phyloP scores from a whole-genome alignment of 345 rosid genomes.

The Citrus sinensis region DVS_A1.0 CM039167.1:6847001-6847500 shows the following conservation, averaged over 20 bases:
- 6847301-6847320: no score
- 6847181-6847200: background rate
- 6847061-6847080: background rate
- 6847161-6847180: background rate
- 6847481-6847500: no score
- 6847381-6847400: no score
- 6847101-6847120: slow-evolving; percentile 7
- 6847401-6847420: no score
- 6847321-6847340: background rate
- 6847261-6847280: no score
- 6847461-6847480: no score
- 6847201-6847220: background rate
- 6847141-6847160: background rate
- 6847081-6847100: background rate
- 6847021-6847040: slow-evolving; percentile 23
- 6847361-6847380: no score
- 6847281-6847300: no score
- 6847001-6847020: slow-evolving; percentile 35
- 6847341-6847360: no score
- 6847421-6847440: no score
- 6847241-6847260: no score
- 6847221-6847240: background rate
- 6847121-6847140: background rate
- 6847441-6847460: fast-evolving
- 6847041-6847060: slow-evolving; percentile 35